Conservation (phyloP, 2,329 filamentous ascomycete species). For the Volutella citrinella region DNA sequence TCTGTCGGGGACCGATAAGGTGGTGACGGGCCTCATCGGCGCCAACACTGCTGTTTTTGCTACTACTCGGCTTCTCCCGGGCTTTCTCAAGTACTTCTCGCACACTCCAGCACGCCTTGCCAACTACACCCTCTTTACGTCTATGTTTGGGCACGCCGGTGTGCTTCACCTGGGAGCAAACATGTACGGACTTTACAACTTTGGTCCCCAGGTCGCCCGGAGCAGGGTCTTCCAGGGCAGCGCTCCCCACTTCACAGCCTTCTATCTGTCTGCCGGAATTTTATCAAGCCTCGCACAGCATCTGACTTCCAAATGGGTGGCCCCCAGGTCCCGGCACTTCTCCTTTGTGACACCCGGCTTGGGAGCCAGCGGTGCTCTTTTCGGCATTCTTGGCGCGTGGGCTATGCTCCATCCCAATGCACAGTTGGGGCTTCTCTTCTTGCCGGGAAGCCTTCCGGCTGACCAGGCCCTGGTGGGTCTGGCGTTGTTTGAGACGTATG, state of each 20-base stretch:
- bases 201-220: background rate
- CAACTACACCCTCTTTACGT: no score
- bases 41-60: constrained; percentile 1
- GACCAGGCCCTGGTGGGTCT: constrained; percentile 1
- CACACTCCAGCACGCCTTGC: no score
- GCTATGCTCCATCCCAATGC: constrained; percentile 2
- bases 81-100: no score
- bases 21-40: constrained; percentile 1
- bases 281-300: constrained; percentile 1
- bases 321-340: no score
- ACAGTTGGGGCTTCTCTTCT: no score
- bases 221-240: background rate
- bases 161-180: constrained; percentile 1
- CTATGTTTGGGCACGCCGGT: constrained; percentile 3
- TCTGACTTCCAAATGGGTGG: constrained; percentile 1
- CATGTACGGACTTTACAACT: constrained; percentile 5
- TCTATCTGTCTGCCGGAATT: constrained; percentile 2
- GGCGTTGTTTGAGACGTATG: background rate
- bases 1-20: constrained; percentile 2
- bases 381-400: constrained; percentile 1
- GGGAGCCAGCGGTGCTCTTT: constrained; percentile 2
- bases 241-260: constrained; percentile 3
- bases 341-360: background rate
- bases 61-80: background rate
- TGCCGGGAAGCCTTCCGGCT: constrained; percentile 1